Base-by-base conservation (phyloP, 2,329 filamentous ascomycete genomes). In the Apiospora arundinis region DNA sequence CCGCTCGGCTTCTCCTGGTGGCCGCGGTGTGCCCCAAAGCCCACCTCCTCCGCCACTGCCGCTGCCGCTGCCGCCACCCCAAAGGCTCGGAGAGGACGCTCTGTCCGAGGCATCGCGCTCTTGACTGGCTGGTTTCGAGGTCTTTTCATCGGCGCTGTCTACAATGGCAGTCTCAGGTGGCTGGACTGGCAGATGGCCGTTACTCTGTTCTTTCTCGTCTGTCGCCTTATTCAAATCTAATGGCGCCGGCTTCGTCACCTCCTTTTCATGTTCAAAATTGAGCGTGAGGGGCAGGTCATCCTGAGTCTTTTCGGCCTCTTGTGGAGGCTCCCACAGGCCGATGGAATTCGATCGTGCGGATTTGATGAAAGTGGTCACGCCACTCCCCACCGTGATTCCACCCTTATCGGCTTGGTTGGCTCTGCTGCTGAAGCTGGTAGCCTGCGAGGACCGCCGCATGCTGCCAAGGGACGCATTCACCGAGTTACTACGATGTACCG, bases 211-310 rank as follows among this genome's bases (percentile, higher is more conserved):
- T 21, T 37, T 18, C 28, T 12, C 37, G 11, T n/a, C 9, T 8
- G 42, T 45, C 5, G 32, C 32, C 56, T 63, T 32, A 32, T 32
- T 23, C 32, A 63, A 21, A 8, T 68, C 66, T n/a, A 68, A 67
- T 4, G 70, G 67, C 18, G 75, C 69, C 70, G 74, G 70, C 28
- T 75, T 76, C 63, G 78, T 74, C 6, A 75, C 72, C 2, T 76
- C 72, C 45, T 73, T 74, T 73, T 80, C 82, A 70, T 83, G 81
- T 66, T 85, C 84, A 76, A 90, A 89, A 75, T 89, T 85, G 1
- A 88, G 83, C 6, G 89, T 81, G 75, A 88, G 83, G 68, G 83
- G 73, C 21, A 72, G 42, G 11, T 76, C 77, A 16, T 69, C 72
- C 16, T 77, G 77, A 14, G 77, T 76, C 2, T 77, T 77, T 16